phyloP scores from a whole-genome alignment of 2,329 filamentous ascomycete species.

The Kalmusia sp. region DNA sequence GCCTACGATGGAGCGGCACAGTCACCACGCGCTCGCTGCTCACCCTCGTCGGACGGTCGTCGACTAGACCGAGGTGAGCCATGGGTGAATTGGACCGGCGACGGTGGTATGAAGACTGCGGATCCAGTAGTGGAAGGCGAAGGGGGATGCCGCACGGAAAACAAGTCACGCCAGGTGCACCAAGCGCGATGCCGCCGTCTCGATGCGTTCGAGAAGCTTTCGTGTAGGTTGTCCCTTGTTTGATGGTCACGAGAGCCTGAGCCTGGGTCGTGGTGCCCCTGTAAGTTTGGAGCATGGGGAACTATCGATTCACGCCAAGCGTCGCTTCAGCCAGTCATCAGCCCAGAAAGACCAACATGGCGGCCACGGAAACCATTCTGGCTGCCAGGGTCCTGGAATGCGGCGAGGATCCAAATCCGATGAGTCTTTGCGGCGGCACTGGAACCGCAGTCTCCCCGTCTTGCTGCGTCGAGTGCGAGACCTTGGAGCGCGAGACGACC shows the following conservation, averaged over 20 bases:
- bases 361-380: conserved; percentile 9
- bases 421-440: conserved; percentile 7
- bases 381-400: conserved; percentile 1
- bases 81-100: neutral
- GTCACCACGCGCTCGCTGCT: neutral
- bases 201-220: conserved; percentile 1
- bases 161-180: too few species aligned
- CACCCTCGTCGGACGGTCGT: neutral
- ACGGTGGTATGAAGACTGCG: too few species aligned
- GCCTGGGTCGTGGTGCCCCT: neutral
- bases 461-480: too few species aligned
- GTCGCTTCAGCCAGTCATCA: conserved; percentile 7
- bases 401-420: conserved; percentile 1
- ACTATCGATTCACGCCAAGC: conserved; percentile 11
- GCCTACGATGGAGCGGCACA: neutral
- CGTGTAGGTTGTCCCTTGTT: conserved; percentile 2
- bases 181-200: neutral
- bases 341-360: conserved; percentile 6
- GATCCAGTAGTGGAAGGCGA: too few species aligned
- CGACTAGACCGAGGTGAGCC: neutral
- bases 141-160: too few species aligned
- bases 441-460: too few species aligned
- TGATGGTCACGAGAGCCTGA: conserved; percentile 5
- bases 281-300: conserved; percentile 6
- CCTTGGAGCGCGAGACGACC: too few species aligned